Percentiles rank a stretch among this genome's conserved stretches.
Conservation (phyloP, 345 rosid genomes). For the Euclidium syriacum region DNA sequence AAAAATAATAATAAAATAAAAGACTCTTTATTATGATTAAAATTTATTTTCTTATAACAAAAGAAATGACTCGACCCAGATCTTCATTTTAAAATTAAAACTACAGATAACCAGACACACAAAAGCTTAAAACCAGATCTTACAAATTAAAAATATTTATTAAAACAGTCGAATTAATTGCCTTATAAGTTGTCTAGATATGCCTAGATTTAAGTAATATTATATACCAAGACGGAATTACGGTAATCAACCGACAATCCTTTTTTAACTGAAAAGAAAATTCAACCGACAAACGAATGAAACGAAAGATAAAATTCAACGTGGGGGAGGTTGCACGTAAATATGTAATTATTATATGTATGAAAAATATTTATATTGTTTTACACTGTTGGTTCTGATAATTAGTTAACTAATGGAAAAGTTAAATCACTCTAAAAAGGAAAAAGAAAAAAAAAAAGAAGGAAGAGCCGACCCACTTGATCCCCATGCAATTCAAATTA, state of each 20-base stretch:
- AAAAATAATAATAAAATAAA: too few relatives aligned
- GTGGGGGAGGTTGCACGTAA: too few relatives aligned
- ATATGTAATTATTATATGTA: neutral
- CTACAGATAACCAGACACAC: neutral
- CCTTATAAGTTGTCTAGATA: too few relatives aligned
- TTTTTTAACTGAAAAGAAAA: neutral
- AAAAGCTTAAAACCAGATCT: neutral
- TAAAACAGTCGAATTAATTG: neutral
- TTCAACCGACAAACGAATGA: constrained; percentile 8
- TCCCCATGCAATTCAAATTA: constrained; percentile 1
- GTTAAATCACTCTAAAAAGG: neutral
- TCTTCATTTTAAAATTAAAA: neutral
- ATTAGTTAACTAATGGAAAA: neutral
- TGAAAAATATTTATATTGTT: neutral
- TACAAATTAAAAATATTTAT: neutral
- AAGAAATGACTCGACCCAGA: neutral
- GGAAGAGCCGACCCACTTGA: too few relatives aligned
- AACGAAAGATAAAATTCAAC: neutral
- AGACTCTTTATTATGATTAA: too few relatives aligned
- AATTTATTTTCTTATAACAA: too few relatives aligned
- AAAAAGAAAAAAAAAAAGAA: neutral
- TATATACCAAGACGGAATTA: neutral
- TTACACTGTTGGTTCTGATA: neutral
- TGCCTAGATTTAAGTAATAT: neutral
- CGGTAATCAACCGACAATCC: constrained; percentile 9